Conservation (phyloP, 225 moss, liverwort and hornwort genomes). For the Neckera pumila region DNA sequence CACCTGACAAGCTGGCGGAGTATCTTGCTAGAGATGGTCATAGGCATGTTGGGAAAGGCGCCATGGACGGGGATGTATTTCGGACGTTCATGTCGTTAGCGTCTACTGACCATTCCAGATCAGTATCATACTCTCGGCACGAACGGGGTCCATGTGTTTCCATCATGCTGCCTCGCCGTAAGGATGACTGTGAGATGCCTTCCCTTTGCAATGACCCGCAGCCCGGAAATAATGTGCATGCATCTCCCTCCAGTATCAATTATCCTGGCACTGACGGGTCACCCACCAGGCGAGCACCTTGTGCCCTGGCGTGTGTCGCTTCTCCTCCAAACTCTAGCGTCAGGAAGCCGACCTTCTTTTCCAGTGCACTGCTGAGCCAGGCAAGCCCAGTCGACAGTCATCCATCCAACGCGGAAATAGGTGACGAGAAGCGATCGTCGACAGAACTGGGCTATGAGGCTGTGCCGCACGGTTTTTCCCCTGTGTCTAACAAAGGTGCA, state of each 20-base stretch:
- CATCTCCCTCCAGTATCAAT: constrained; percentile 12
- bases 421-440: constrained; percentile 26
- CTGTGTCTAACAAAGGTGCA: constrained; percentile 25
- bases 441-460: constrained; percentile 20
- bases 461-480: constrained; percentile 25
- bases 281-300: constrained; percentile 38
- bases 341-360: constrained; percentile 49
- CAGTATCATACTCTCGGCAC: constrained; percentile 17
- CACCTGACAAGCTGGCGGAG: constrained; percentile 26
- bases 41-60: constrained; percentile 15
- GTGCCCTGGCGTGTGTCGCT: constrained; percentile 42
- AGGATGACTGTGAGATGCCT: constrained; percentile 21
- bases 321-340: constrained; percentile 38
- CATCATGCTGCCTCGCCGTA: constrained; percentile 23
- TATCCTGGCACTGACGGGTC: constrained; percentile 23
- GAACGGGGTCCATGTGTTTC: constrained; percentile 25
- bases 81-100: constrained; percentile 35
- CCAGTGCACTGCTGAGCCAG: constrained; percentile 37
- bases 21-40: constrained; percentile 23
- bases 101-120: constrained; percentile 21
- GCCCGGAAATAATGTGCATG: constrained; percentile 13
- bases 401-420: constrained; percentile 10
- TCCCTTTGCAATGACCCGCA: constrained; percentile 10
- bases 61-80: constrained; percentile 28
- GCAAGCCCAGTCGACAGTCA: constrained; percentile 15